Conservation (phyloP, 1,284 basidiomycete species). For the Trichosporon sp. region DNA sequence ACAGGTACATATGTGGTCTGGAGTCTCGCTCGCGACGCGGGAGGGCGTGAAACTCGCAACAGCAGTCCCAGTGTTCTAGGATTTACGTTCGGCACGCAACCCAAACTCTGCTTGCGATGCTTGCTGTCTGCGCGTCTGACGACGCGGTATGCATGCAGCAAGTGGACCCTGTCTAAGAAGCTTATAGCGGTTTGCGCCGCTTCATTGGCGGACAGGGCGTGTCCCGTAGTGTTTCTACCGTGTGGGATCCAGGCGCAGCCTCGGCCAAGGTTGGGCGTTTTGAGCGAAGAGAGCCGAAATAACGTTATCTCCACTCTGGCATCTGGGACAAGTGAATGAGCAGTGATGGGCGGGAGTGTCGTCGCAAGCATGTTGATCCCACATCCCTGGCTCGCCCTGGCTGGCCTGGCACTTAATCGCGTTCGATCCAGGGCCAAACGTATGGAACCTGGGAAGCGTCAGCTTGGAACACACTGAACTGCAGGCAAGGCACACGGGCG, state of each 20-base stretch:
- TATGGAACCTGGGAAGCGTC: not conserved
- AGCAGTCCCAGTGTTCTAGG: not conserved
- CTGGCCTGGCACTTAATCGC: not conserved
- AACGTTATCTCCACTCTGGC: not conserved
- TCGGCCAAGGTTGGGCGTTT: not conserved
- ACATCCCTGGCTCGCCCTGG: not conserved
- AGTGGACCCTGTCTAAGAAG: not conserved
- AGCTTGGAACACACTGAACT: not conserved
- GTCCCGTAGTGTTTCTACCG: not conserved
- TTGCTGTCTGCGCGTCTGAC: not conserved
- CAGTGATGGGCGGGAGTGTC: not conserved
- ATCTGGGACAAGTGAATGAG: not conserved
- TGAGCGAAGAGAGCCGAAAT: not conserved
- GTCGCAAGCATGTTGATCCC: not conserved
- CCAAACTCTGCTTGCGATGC: not conserved
- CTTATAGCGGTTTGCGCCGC: not conserved
- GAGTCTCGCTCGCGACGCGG: not conserved
- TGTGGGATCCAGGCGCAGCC: not conserved
- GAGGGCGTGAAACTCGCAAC: not conserved
- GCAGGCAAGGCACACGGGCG: not conserved
- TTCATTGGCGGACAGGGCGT: not conserved
- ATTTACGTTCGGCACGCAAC: constrained; percentile 5
- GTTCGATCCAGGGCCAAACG: constrained; percentile 1
- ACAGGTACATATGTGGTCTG: not conserved
- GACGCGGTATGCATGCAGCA: not conserved